Evolutionary conservation across 2,329 filamentous ascomycete genomes (phyloP).

Genomic region (Trichothecium roseum): DNA sequence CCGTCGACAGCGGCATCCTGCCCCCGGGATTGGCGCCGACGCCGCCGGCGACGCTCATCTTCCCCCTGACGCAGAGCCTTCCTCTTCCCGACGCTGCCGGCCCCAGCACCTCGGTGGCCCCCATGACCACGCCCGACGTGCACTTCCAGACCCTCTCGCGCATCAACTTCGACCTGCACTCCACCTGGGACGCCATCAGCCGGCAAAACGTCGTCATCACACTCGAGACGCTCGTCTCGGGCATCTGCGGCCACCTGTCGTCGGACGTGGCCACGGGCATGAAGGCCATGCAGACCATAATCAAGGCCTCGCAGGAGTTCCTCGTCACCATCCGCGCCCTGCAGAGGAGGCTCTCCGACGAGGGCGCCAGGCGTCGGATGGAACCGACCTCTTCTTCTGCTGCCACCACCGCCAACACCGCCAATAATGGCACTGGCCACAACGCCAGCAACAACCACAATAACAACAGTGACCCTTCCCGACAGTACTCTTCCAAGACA

Average conservation of each 20-base stretch:
- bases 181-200: constrained; percentile 7
- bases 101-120: constrained; percentile 4
- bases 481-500: no score
- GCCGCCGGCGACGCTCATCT: no score
- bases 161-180: constrained; percentile 12
- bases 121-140: constrained; percentile 1
- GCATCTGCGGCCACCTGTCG: not conserved
- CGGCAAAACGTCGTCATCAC: not conserved
- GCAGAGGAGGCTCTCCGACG: constrained; percentile 12
- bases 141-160: constrained; percentile 12
- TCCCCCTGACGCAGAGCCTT: constrained; percentile 7
- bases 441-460: not conserved
- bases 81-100: constrained; percentile 2
- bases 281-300: constrained; percentile 7
- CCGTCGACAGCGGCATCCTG: not conserved
- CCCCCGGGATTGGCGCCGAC: no score
- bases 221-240: not conserved
- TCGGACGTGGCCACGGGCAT: no score
- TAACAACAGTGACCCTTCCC: not conserved
- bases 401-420: no score
- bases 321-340: constrained; percentile 13
- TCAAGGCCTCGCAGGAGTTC: constrained; percentile 14
- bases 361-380: constrained; percentile 3
- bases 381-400: not conserved
- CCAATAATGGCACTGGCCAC: not conserved